A percentile compares a stretch with the other conserved stretches of the same genome.
Conservation (phyloP, 331 rosid species). For the Acacia concinna region DNA sequence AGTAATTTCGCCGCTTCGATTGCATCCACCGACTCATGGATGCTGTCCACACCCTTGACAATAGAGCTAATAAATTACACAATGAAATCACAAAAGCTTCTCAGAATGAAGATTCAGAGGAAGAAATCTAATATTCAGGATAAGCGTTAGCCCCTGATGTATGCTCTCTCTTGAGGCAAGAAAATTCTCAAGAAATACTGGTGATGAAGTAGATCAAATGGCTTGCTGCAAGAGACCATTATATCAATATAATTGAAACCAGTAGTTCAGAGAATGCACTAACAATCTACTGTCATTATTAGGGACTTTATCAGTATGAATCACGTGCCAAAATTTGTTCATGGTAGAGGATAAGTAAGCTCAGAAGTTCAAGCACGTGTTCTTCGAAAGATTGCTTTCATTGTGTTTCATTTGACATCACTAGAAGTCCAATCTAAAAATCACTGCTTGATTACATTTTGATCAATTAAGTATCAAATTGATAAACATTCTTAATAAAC, state of each 20-base stretch:
- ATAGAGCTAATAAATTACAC: slow-evolving; percentile 26
- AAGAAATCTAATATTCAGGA: neutral
- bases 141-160: neutral
- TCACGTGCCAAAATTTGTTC: neutral
- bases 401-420: neutral
- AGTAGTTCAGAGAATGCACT: neutral
- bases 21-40: slow-evolving; percentile 75
- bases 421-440: neutral
- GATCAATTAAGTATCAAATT: neutral
- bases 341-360: neutral
- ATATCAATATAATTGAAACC: neutral
- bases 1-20: slow-evolving; percentile 74
- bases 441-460: neutral
- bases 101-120: neutral
- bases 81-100: slow-evolving; percentile 10
- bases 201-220: neutral
- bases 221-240: neutral
- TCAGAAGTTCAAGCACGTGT: neutral
- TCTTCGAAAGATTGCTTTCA: neutral
- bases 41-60: slow-evolving; percentile 75
- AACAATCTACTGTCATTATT: neutral
- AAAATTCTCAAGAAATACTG: neutral
- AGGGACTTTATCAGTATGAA: slow-evolving; percentile 1
- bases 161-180: neutral
- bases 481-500: no score